Base-by-base conservation (phyloP, 768 basidiomycete genomes). In the Trametes maxima region DNA sequence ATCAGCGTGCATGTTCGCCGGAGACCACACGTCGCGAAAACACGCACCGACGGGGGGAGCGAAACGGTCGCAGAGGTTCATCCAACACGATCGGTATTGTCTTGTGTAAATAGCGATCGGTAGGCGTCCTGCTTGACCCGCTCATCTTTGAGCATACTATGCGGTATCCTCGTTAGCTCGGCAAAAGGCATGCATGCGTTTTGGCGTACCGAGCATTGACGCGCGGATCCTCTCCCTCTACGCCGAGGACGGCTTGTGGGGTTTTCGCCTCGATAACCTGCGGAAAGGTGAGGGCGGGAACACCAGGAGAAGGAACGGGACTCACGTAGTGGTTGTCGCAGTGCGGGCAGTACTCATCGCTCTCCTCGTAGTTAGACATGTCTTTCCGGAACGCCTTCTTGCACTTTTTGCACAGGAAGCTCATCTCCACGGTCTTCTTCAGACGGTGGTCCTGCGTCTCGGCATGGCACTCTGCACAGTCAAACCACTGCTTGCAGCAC, bases 311-410 rank as follows among this genome's bases (percentile, higher is more conserved):
- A 35, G 3, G 1, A 19, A 21, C 3, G 36, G 19, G 11, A 79
- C 90, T 68, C 71, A 96, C 97, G 73, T 95, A 99, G 72, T 95
- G 95, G 72, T 98, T 98, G 75, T 98, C 97, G 71, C 97, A 98
- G 75, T 97, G 90, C 0, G 96, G 97, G 72, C 97, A 98, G 72
- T 88, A 98, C 75, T 99, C 97, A 72, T 98, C 95, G 70, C 94
- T 94, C 73, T 99, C 96, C 68, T 98, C 96, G 69, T 93, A 98
- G 7, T 74, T 75, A 0, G 80, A 65, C 94, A 98, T 95, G 75
- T 98, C 94, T 78, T 99, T 98, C 65, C 95, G 78, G 72, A 99
- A 98, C 4, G 94, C 94, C 77, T 96, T 97, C 74, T 91, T 92
- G 79, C 92, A 93, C 74, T 93, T 93, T 72, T 94, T 94, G 77